Base-by-base conservation (phyloP, 495 filamentous ascomycete genomes). In the Hypomontagnella monticulosa region DNA sequence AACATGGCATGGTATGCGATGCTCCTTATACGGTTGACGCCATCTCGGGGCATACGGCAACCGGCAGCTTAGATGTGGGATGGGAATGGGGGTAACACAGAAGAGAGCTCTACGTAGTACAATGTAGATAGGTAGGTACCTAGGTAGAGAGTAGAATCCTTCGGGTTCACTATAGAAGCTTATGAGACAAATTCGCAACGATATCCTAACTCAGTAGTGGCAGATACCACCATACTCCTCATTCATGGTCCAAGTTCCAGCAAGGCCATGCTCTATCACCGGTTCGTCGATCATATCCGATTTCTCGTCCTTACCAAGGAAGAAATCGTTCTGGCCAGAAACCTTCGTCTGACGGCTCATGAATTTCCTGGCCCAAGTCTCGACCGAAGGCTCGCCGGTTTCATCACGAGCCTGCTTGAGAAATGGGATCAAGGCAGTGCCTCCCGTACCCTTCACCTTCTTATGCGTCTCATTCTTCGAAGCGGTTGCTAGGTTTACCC, bases 351-450 rank as follows among this genome's bases (percentile, higher is more conserved):
- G 74, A 8, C 81, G 86, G 54, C 84, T 91, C 73, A 96, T 85
- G 56, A 96, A 80, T 23, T 90, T 81, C 64, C 83, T 81, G 0
- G 91, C 89, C 93, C 93, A 96, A 2, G 86, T 83, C 66, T 94
- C 90, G 18, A 97, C 88, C 8, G 93, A 91, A 7, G 92, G 91
- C 75, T 98, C 95, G 38, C 92, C 91, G 4, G 94, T 98, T 80
- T 99, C 95, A 71, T 98, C 94, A 3, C 94, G 84, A 2, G 94
- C 93, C 75, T 98, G 94, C 72, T 96, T 96, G 50, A 98, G 79
- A 73, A 98, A 98, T 0, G 93, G 91, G 54, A 97, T 97, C 61
- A 98, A 78, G 1, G 93, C 89, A 0, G 94, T 97, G 6, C 94
- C 94, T 16, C 95, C 95, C 0, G 95, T 99, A 18, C 95, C 95